These are phyloP conservation scores for Cinnamomum chago DNA, from an alignment of 164 flowering plant genomes.

Conservation along the genomic window DNA sequence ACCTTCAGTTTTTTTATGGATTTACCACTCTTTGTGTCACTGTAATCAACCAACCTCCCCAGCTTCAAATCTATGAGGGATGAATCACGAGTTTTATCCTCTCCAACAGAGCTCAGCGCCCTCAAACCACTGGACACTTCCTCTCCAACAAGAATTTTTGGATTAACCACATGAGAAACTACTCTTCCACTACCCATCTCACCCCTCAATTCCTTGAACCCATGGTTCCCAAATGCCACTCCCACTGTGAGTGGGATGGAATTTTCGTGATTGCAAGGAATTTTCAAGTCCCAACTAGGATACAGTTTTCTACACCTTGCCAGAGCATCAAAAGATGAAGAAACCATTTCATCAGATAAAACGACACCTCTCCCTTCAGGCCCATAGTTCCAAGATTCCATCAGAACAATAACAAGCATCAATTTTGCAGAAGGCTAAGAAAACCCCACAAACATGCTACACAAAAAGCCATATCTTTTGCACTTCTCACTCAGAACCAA, in stretches of 20 bases:
- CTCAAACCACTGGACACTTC: constrained; percentile 33
- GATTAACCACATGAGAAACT: constrained; percentile 1
- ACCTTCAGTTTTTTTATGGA: constrained; percentile 13
- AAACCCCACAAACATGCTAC: constrained; percentile 6
- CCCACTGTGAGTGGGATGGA: constrained; percentile 20
- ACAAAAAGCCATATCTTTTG: constrained; percentile 4
- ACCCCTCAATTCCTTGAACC: constrained; percentile 26
- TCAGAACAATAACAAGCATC: constrained; percentile 10
- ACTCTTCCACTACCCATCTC: constrained; percentile 24
- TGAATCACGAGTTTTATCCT: constrained; percentile 35
- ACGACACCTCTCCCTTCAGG: constrained; percentile 38
- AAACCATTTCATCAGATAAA: constrained; percentile 33
- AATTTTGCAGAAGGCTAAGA: neutral
- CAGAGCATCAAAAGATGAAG: constrained; percentile 22
- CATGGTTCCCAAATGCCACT: constrained; percentile 23
- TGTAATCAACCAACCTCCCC: constrained; percentile 44
- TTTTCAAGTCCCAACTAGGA: constrained; percentile 35
- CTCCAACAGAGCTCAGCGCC: constrained; percentile 36
- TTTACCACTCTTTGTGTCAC: constrained; percentile 25
- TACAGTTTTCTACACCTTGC: constrained; percentile 26
- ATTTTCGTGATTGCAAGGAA: constrained; percentile 21
- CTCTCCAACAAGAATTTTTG: constrained; percentile 15
- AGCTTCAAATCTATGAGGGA: constrained; percentile 56
- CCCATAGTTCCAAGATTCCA: constrained; percentile 57
- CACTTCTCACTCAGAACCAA: neutral